Conservation (phyloP, 345 rosid species). For the Dovyalis caffra region DNA sequence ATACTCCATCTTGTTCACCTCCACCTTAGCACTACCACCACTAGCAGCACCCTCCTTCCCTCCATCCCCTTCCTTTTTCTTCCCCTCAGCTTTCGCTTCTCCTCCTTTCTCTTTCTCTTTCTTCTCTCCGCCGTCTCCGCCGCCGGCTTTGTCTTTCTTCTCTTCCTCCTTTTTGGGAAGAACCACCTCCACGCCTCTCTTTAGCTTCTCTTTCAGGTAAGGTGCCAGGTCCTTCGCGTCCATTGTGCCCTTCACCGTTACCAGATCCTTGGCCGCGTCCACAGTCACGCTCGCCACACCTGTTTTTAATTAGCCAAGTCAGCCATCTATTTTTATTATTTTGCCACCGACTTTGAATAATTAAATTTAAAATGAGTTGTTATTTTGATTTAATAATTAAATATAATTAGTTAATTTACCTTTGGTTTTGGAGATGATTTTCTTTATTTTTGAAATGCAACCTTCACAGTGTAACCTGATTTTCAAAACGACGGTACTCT, state of each 20-base stretch:
- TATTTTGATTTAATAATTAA: background rate
- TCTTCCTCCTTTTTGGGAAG: constrained; percentile 49
- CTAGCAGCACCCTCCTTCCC: constrained; percentile 5
- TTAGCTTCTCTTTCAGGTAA: constrained; percentile 55
- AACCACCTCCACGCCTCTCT: constrained; percentile 62
- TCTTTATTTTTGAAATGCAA: constrained; percentile 38
- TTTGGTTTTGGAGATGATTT: constrained; percentile 26
- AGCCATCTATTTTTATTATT: background rate
- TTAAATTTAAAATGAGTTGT: background rate
- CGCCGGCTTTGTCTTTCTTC: constrained; percentile 14
- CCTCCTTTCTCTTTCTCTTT: constrained; percentile 35
- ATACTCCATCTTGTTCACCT: constrained; percentile 36
- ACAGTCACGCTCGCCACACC: constrained; percentile 61
- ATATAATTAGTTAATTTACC: constrained; percentile 22
- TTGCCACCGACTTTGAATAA: background rate
- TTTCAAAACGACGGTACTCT: constrained; percentile 47
- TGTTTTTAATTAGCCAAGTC: constrained; percentile 23
- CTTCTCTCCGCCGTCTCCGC: constrained; percentile 34
- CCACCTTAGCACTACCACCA: constrained; percentile 24
- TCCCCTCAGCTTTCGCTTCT: constrained; percentile 22
- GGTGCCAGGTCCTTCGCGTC: constrained; percentile 55
- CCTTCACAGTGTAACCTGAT: constrained; percentile 43
- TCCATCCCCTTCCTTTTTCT: constrained; percentile 16
- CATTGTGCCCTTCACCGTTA: constrained; percentile 71
- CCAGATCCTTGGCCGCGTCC: constrained; percentile 60